Percentiles rank a stretch among this genome's conserved stretches.
Conservation (phyloP, 2,329 filamentous ascomycete genomes). For the Corniculantispora saksenae region DNA sequence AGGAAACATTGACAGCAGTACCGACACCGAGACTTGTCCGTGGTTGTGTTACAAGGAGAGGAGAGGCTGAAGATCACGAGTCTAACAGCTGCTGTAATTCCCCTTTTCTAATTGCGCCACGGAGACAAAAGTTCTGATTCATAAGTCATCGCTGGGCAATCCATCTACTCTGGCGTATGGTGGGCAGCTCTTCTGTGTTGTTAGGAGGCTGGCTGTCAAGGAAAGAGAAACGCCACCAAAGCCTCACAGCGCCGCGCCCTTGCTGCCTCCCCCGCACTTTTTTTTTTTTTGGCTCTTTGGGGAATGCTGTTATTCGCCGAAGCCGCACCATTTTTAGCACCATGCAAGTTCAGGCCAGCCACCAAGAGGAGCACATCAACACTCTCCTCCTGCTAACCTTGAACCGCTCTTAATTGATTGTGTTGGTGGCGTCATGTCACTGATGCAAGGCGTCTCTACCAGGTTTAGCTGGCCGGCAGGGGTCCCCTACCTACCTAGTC, state of each 20-base stretch:
- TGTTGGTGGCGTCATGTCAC: neutral
- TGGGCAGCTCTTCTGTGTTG: too few relatives aligned
- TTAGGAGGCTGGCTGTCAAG: neutral
- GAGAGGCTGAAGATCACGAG: neutral
- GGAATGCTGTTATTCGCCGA: neutral
- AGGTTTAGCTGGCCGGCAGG: neutral
- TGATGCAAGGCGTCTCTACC: neutral
- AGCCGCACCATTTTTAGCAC: neutral
- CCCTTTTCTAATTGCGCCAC: neutral
- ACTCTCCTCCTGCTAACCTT: neutral
- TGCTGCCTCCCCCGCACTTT: neutral
- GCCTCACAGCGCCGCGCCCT: neutral
- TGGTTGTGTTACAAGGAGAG: neutral
- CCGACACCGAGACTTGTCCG: conserved; percentile 12
- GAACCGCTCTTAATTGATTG: neutral
- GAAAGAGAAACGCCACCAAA: neutral
- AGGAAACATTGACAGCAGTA: neutral
- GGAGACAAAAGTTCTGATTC: neutral
- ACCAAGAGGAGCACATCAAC: too few relatives aligned
- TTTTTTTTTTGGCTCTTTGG: too few relatives aligned
- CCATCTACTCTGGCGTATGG: too few relatives aligned
- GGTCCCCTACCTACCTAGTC: neutral
- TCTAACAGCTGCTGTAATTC: neutral
- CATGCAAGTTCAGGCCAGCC: too few relatives aligned
- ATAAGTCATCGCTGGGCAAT: neutral